Conservation (phyloP, 2,329 filamentous ascomycete species). For the Huntiella moniliformis region DNA sequence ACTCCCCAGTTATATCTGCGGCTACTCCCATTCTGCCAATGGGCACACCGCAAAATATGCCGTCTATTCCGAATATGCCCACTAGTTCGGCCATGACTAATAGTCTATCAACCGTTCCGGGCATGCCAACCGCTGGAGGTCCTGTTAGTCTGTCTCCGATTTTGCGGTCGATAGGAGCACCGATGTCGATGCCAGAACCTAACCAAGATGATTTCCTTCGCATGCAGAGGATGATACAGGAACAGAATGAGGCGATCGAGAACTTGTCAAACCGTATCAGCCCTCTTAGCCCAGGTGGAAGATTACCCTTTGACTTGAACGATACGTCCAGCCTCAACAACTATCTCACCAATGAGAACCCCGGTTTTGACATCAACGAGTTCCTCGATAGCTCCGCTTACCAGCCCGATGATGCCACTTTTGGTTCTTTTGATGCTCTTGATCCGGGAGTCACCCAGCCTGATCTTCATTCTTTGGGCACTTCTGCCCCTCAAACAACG, state of each 20-base stretch:
- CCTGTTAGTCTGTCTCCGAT: slow-evolving; percentile 29
- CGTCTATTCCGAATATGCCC: slow-evolving; percentile 8
- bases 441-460: neutral
- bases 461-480: neutral
- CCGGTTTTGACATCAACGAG: slow-evolving; percentile 23
- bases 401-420: slow-evolving; percentile 24
- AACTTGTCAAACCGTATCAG: slow-evolving; percentile 56
- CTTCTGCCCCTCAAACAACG: neutral
- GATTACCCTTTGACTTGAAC: slow-evolving; percentile 48
- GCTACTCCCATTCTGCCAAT: slow-evolving; percentile 12
- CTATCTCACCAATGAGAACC: slow-evolving; percentile 16
- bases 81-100: neutral
- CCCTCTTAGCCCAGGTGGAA: slow-evolving; percentile 62
- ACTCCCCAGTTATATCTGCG: neutral
- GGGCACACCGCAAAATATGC: slow-evolving; percentile 3
- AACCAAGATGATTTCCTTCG: slow-evolving; percentile 62
- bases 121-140: slow-evolving; percentile 12
- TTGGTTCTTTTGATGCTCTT: slow-evolving; percentile 14
- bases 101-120: neutral
- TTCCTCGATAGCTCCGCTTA: slow-evolving; percentile 23
- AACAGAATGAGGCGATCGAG: slow-evolving; percentile 61
- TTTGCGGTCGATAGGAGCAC: slow-evolving; percentile 28
- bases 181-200: slow-evolving; percentile 43
- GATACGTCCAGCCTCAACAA: slow-evolving; percentile 19
- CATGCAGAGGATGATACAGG: slow-evolving; percentile 57